Evolutionary conservation across 257 asterid genomes (phyloP), one percentile per base, ranked within the genome.

Genomic region (Solanum chiquidenum): DNA sequence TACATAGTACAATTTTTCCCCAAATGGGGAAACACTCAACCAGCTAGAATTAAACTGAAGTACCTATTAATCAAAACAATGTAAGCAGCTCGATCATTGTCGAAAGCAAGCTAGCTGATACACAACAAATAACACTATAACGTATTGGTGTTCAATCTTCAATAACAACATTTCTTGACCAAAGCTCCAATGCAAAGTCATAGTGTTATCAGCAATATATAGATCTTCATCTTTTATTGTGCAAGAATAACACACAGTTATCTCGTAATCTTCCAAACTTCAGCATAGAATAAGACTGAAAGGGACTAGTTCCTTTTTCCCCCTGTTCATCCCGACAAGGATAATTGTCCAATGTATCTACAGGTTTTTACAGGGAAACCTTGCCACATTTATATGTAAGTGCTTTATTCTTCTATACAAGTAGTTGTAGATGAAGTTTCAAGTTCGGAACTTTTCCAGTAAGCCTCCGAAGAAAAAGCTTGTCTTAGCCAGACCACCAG

Each of bases 401-500:
- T 42, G 46, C 4, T 69, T 52, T n/a, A 71, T 82, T 86, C 73
- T 80, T 66, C 33, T 74, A 33, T 76, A 33, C 84, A 64, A 44
- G 9, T 66, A 37, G 37, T 5, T 85, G 20, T 40, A 86, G 58
- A 42, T 62, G 84, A 71, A 7, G 27, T 64, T 83, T 86, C 85
- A 95, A 38, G 91, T 88, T 58, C 89, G 90, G 90, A 97, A 92
- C 88, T 90, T 97, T 87, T 94, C 96, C 89, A 97, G 88, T 80
- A 97, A 91, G 89, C 95, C 88, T 29, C 98, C 98, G 64, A 97
- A 95, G 94, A 94, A 93, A 93, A 95, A 97, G 95, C 97, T 92
- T 2, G 95, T 92, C 89, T 93, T 94, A 4, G 94, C 94, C 98
- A 95, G 93, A 29, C 95, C 93, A 49, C 92, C 92, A 14, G 94